A percentile compares a stretch with the other conserved stretches of the same genome.
phyloP scores from a whole-genome alignment of 2,329 filamentous ascomycete genomes.

The Cordyceps farinosa region DNA sequence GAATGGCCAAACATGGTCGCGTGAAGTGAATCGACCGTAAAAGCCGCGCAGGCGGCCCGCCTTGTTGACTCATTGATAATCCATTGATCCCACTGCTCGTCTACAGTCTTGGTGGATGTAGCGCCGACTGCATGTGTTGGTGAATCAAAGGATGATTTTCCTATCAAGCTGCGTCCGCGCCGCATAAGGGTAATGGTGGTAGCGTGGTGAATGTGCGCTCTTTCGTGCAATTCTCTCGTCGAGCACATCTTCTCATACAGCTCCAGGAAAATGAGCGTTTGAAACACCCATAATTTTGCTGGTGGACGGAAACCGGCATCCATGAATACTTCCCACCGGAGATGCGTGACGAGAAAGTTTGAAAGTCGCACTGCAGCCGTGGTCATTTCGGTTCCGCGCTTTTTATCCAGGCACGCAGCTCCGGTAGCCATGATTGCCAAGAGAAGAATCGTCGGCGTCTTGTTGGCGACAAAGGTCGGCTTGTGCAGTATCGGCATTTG shows the following conservation, averaged over 20 bases:
- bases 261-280: constrained; percentile 82
- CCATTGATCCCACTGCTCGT: constrained; percentile 96
- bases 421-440: constrained; percentile 91
- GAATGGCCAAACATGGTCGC: constrained; percentile 98
- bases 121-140: constrained; percentile 72
- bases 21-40: constrained; percentile 92
- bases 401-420: constrained; percentile 82
- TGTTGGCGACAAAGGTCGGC: constrained; percentile 86
- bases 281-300: constrained; percentile 94
- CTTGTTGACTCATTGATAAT: constrained; percentile 90
- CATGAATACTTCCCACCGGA: constrained; percentile 96
- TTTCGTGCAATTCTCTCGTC: constrained; percentile 84
- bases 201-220: constrained; percentile 94
- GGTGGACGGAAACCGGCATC: constrained; percentile 85
- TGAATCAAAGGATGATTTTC: constrained; percentile 78
- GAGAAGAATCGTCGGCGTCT: constrained; percentile 77
- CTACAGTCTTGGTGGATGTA: constrained; percentile 63
- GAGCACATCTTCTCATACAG: constrained; percentile 98
- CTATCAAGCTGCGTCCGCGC: constrained; percentile 84
- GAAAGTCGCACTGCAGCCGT: constrained; percentile 77
- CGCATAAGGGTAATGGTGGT: constrained; percentile 95
- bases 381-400: constrained; percentile 69
- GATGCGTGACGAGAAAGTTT: constrained; percentile 86
- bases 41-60: constrained; percentile 87
- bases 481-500: constrained; percentile 93